These are phyloP conservation scores for Penicillium paneum DNA, from an alignment of 2,329 filamentous ascomycete species.

Conservation along the genomic window DNA sequence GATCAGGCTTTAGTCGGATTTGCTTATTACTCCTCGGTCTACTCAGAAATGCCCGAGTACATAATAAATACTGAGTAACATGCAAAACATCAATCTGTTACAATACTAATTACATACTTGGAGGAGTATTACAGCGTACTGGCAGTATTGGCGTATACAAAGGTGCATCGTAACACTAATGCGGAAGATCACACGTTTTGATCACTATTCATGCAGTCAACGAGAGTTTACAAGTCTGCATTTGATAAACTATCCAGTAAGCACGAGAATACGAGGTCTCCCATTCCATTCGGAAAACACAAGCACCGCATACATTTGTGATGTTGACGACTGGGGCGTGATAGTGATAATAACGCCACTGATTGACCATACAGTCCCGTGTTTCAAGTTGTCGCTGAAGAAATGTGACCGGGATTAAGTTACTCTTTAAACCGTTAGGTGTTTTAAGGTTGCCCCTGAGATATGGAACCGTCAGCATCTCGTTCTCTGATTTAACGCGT, in stretches of 20 bases:
- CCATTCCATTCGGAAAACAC: neutral
- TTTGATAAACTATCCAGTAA: neutral
- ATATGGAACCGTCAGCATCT: neutral
- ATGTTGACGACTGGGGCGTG: neutral
- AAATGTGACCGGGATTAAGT: neutral
- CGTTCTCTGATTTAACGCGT: neutral
- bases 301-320: neutral
- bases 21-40: neutral
- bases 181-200: neutral
- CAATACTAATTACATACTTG: neutral
- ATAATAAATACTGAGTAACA: neutral
- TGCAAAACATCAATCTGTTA: neutral
- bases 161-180: neutral
- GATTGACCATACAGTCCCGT: neutral
- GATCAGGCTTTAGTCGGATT: neutral
- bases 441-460: neutral
- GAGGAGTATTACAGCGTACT: neutral
- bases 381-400: slow-evolving; percentile 4
- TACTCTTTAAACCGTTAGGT: neutral
- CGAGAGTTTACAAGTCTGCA: neutral
- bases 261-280: neutral
- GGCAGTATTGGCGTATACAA: neutral
- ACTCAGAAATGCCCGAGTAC: neutral
- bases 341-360: neutral
- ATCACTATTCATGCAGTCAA: neutral